Evolutionary conservation across 108 stramenopile species (phyloP).

Genomic region (Nitzschia sp.): DNA sequence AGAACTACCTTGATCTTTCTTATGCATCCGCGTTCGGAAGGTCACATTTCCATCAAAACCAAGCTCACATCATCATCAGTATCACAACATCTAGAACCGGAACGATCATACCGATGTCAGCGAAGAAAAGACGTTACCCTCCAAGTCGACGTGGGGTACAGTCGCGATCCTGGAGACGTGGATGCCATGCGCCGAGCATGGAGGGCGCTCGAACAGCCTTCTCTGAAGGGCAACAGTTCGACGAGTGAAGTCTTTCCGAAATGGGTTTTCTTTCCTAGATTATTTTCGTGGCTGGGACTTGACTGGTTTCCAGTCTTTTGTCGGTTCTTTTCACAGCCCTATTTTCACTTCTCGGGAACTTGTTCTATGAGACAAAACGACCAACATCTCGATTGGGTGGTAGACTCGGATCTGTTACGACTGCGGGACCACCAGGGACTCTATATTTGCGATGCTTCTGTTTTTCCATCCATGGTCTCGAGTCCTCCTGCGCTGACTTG

Average conservation of each 20-base stretch:
- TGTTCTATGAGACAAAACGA: slow-evolving; percentile 54
- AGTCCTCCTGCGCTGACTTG: slow-evolving; percentile 78
- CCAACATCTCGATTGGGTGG: slow-evolving; percentile 42
- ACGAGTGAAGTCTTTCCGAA: slow-evolving; percentile 19
- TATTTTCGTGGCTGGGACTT: not conserved
- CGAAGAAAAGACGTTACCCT: slow-evolving; percentile 40
- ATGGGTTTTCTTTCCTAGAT: slow-evolving; percentile 6
- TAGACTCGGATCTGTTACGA: slow-evolving; percentile 43
- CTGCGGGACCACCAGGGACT: slow-evolving; percentile 44
- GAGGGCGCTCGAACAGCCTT: not conserved
- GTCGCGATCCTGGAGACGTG: slow-evolving; percentile 46
- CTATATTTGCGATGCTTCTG: slow-evolving; percentile 74
- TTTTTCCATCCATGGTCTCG: slow-evolving; percentile 55
- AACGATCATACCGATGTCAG: not conserved
- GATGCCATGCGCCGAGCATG: slow-evolving; percentile 41
- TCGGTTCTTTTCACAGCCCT: slow-evolving; percentile 55
- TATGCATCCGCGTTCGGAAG: slow-evolving; percentile 37
- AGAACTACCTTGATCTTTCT: slow-evolving; percentile 29
- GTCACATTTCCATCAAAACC: slow-evolving; percentile 17
- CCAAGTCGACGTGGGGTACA: slow-evolving; percentile 54
- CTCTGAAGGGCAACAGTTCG: not conserved
- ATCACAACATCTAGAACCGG: too few species aligned
- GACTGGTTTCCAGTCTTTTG: slow-evolving; percentile 43
- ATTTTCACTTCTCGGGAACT: slow-evolving; percentile 80
- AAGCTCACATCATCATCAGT: not conserved